Base-by-base conservation (phyloP, 257 asterid genomes). In the Handroanthus guayacan region DNA sequence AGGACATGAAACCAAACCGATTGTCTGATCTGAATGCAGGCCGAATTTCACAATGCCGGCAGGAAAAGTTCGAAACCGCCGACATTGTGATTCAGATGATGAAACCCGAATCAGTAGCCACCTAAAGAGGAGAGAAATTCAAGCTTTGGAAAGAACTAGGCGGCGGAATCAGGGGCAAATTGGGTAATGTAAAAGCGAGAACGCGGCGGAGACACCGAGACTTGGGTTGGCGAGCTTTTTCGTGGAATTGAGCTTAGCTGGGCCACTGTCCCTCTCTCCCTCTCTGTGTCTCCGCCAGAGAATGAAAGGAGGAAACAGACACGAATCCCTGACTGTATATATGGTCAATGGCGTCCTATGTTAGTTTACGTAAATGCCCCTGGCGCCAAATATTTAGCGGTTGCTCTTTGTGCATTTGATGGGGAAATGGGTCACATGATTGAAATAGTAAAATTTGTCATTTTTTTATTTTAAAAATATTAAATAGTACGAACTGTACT, bases 41-140 rank as follows among this genome's bases (percentile, higher is more conserved):
- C 80, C 85, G 82, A 69, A 76, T 74, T 51, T 76, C 80, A 80
- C 61, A 78, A 75, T 80, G 90, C 80, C 81, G 89, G 85, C 88
- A 70, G 51, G 86, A 54, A 51, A 85, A 79, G 67, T 62, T 83
- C 37, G 88, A 81, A 55, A 82, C 54, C 81, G 87, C 82, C 71
- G 89, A 73, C 96, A 90, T 88, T 82, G 16, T 54, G 76, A 65
- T 60, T 64, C 54, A 51, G 76, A 14, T 20, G 71, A 44, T 48
- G 65, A 62, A 64, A 54, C 50, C 41, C 54, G 61, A 71, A 65
- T 10, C 64, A 17, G 50, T 31, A 52, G 51, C 74, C 55, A 52
- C 34, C 34, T n/a, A 25, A 39, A 34, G 16, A 37, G 55, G 58
- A 3, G 56, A 60, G 31, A 6, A 58, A 3, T 47, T 55, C 44